These are phyloP conservation scores for Xanthoparmelia taractica DNA, from an alignment of 495 filamentous ascomycete genomes.

Conservation along the genomic window DNA sequence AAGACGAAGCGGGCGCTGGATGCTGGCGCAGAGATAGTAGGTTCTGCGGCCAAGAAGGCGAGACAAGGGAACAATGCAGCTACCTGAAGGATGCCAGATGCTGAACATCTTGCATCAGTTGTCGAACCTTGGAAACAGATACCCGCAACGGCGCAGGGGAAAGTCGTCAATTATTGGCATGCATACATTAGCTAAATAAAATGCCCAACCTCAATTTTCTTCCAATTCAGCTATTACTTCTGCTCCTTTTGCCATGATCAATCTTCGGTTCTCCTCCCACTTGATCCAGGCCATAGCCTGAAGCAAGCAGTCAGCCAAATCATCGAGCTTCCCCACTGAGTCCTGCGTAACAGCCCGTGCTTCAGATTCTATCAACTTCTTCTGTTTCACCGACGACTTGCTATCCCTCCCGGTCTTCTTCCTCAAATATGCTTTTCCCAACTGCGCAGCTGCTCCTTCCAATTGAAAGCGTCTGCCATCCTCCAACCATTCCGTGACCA, in stretches of 20 bases:
- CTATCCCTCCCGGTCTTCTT: conserved; percentile 36
- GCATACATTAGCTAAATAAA: neutral
- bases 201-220: neutral
- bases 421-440: conserved; percentile 40
- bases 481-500: conserved; percentile 51
- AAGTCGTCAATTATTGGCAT: neutral
- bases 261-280: conserved; percentile 65
- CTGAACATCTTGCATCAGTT: neutral
- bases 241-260: conserved; percentile 17
- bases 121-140: neutral
- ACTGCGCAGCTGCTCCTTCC: conserved; percentile 32
- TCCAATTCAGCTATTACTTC: conserved; percentile 16
- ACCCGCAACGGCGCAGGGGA: neutral
- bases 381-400: conserved; percentile 21
- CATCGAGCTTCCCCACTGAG: conserved; percentile 62
- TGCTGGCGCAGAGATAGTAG: conserved; percentile 9
- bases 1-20: conserved; percentile 23
- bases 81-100: conserved; percentile 27
- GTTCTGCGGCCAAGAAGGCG: conserved; percentile 22
- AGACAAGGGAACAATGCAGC: conserved; percentile 33
- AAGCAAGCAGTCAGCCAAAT: conserved; percentile 81
- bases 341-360: conserved; percentile 7
- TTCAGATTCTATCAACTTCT: neutral
- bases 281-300: conserved; percentile 81
- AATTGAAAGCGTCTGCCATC: conserved; percentile 28